Evolutionary conservation across 2,329 filamentous ascomycete species (phyloP), one percentile per base, ranked within the genome.

Genomic region (Capronia americana): DNA sequence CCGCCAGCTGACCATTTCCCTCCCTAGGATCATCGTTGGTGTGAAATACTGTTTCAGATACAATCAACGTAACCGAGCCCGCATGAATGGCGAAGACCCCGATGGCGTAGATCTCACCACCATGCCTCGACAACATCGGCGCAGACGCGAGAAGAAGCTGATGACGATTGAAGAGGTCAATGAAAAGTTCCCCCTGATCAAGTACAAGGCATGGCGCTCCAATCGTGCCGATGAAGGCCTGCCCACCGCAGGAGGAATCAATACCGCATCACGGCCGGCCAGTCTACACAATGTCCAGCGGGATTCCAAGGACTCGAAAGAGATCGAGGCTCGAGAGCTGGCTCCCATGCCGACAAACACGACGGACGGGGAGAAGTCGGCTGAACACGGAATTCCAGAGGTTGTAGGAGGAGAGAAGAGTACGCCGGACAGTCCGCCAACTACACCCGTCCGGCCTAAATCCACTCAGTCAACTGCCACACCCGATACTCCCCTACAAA

Each of bases 81-180:
- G 92, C 74, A 88, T 92, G 73, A 82, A 86, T 80, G 82, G 91
- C 71, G 91, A 93, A 73, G 91, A 93, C 72, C 91, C 91, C 76
- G 93, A 97, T 69, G 92, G 91, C 17, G 96, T 99, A 75, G 93
- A 93, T 69, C 83, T 99, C 70, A 87, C 93, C 65, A 86, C 90
- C 64, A 93, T 98, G 86, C 92, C 92, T 65, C 83, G 92, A 67
- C 90, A 92, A 58, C 93, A 95, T 77, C 88, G 95, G 64, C 87
- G 94, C 74, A 87, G 94, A 71, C 88, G 93, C 66, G 95, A 99
- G 79, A 99, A 99, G 88, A 99, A 97, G 79, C 80, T 99, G 72
- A 98, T 99, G 95, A 92, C 91, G 1, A 97, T 98, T 89, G 95
- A 99, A 69, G 95, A 99, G 80, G 95, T 99, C 69, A 98, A 99